Percentiles rank a stretch among this genome's conserved stretches.
Conservation (phyloP, 495 filamentous ascomycete genomes). For the Xylaria scruposa region DNA sequence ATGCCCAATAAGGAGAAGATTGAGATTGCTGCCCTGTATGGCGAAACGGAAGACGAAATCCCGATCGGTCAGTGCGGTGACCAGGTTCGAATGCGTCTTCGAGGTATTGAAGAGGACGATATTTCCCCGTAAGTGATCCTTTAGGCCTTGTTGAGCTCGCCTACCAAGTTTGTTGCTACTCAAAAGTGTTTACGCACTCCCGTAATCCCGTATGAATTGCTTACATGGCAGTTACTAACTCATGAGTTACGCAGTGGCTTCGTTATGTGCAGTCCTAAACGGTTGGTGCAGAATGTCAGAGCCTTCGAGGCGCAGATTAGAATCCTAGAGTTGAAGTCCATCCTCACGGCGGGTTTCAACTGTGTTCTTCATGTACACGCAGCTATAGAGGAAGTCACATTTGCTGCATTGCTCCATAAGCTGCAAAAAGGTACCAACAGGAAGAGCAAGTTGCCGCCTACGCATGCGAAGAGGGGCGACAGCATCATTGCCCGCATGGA, state of each 20-base stretch:
- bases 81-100: conserved; percentile 89
- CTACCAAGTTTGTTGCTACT: no score
- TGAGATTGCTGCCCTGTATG: conserved; percentile 82
- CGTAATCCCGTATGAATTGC: no score
- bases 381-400: conserved; percentile 96
- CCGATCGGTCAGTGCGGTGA: conserved; percentile 83
- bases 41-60: conserved; percentile 95
- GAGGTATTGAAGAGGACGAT: conserved; percentile 97
- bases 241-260: conserved; percentile 65
- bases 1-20: conserved; percentile 92
- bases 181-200: no score
- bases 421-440: conserved; percentile 94
- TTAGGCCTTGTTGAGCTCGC: neutral
- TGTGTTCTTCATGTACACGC: conserved; percentile 89
- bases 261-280: conserved; percentile 90
- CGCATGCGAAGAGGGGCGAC: conserved; percentile 90
- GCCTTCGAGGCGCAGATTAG: conserved; percentile 96
- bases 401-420: conserved; percentile 86
- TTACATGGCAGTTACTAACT: conserved; percentile 15
- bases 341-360: conserved; percentile 82
- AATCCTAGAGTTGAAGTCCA: conserved; percentile 93
- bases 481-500: conserved; percentile 93
- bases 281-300: conserved; percentile 86
- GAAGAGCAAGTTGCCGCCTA: conserved; percentile 89
- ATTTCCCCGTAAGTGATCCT: conserved; percentile 65